phyloP scores from a whole-genome alignment of 257 asterid genomes.

The Penstemon davidsonii region DNA sequence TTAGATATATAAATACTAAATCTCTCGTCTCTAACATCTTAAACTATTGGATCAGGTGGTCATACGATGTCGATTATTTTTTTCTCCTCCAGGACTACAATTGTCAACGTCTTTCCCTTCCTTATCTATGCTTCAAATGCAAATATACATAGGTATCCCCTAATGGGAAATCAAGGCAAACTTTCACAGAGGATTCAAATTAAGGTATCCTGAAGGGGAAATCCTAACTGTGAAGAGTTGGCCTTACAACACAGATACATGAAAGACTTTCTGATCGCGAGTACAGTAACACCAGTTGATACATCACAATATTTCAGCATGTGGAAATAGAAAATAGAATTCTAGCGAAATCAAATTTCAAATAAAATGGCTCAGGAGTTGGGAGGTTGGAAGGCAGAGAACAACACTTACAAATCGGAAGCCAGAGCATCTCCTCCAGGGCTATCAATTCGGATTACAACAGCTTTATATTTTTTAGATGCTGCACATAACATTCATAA shows the following conservation, averaged over 20 bases:
- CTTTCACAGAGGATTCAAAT: too few relatives aligned
- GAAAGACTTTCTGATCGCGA: neutral
- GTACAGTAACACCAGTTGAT: neutral
- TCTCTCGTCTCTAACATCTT: too few relatives aligned
- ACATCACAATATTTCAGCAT: neutral
- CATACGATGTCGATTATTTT: too few relatives aligned
- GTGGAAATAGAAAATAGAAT: slow-evolving; percentile 9
- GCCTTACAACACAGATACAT: neutral
- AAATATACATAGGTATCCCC: neutral
- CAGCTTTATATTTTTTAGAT: slow-evolving; percentile 65
- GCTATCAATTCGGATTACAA: slow-evolving; percentile 70
- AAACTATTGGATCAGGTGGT: too few relatives aligned
- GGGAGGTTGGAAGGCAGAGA: too few relatives aligned
- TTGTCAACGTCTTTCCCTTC: neutral
- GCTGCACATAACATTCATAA: slow-evolving; percentile 37
- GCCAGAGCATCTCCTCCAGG: slow-evolving; percentile 94
- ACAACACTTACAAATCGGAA: slow-evolving; percentile 66
- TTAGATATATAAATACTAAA: too few relatives aligned
- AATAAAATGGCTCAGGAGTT: neutral
- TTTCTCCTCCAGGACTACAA: too few relatives aligned
- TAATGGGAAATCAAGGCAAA: too few relatives aligned
- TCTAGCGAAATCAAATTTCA: neutral
- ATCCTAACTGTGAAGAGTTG: neutral
- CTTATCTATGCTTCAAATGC: neutral
- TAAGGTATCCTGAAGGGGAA: neutral